A percentile compares a stretch with the other conserved stretches of the same genome.
These are phyloP conservation scores for Hydrangea macrophylla DNA, from an alignment of 148 eudicot species.

Conservation along the genomic window DNA sequence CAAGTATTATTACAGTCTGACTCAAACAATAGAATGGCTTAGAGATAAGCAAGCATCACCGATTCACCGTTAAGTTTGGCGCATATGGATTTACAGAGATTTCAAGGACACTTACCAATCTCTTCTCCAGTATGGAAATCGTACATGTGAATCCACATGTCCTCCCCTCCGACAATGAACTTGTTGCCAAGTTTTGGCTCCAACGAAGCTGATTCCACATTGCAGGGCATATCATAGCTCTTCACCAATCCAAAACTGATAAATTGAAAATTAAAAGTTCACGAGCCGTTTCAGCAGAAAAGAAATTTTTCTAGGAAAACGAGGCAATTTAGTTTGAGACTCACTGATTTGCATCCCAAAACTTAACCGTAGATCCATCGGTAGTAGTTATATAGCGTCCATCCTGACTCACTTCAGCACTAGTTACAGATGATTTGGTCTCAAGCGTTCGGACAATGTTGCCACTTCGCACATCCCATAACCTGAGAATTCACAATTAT, in stretches of 20 bases:
- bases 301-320: not conserved
- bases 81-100: not conserved
- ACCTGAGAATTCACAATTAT: slow-evolving; percentile 28
- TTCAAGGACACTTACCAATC: slow-evolving; percentile 43
- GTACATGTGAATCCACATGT: slow-evolving; percentile 91
- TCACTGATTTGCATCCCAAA: slow-evolving; percentile 96
- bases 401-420: slow-evolving; percentile 93
- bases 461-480: slow-evolving; percentile 89
- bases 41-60: not conserved
- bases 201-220: slow-evolving; percentile 85
- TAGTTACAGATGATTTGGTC: slow-evolving; percentile 78
- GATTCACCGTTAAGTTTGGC: not conserved
- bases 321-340: slow-evolving; percentile 16
- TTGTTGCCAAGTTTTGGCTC: slow-evolving; percentile 88
- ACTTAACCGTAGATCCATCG: slow-evolving; percentile 80
- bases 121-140: slow-evolving; percentile 91
- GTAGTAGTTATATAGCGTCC: slow-evolving; percentile 90
- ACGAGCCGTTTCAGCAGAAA: slow-evolving; percentile 3
- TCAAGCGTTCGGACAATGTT: slow-evolving; percentile 75
- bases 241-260: slow-evolving; percentile 84
- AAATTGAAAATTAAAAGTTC: not conserved
- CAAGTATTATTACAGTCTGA: not conserved
- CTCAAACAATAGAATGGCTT: not conserved
- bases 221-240: slow-evolving; percentile 83
- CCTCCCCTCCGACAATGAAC: slow-evolving; percentile 94